phyloP scores from a whole-genome alignment of 139 green algal genomes.

The Asterochloris sp. region DNA sequence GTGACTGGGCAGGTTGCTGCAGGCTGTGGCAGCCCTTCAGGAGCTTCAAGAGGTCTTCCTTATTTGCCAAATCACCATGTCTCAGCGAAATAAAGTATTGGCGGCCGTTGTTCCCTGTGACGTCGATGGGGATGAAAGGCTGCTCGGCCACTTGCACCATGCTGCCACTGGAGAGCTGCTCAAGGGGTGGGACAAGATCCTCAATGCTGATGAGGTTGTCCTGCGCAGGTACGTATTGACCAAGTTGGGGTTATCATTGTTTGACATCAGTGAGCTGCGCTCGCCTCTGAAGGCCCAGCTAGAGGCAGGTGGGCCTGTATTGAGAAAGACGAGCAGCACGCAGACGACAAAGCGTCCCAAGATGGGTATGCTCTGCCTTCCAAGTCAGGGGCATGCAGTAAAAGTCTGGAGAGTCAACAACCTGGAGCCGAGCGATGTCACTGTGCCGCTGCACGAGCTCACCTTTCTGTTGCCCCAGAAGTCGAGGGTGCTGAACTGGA shows the following conservation, averaged over 20 bases:
- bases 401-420: neutral
- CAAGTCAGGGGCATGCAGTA: neutral
- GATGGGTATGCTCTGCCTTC: neutral
- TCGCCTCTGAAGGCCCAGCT: neutral
- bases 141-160: neutral
- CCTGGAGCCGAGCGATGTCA: neutral
- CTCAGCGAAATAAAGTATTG: slow-evolving; percentile 65
- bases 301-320: neutral
- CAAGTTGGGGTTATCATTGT: neutral
- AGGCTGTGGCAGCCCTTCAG: slow-evolving; percentile 13
- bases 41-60: slow-evolving; percentile 30
- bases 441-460: neutral
- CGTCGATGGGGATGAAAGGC: slow-evolving; percentile 32
- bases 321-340: neutral
- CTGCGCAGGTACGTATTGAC: slow-evolving; percentile 21
- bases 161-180: slow-evolving; percentile 23
- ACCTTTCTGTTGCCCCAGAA: slow-evolving; percentile 79
- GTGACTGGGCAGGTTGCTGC: too few relatives aligned
- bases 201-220: slow-evolving; percentile 50
- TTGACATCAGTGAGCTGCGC: neutral
- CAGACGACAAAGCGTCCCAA: neutral
- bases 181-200: slow-evolving; percentile 48
- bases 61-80: slow-evolving; percentile 44
- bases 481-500: slow-evolving; percentile 63
- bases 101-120: slow-evolving; percentile 40